These are phyloP conservation scores for Rubia tinctorum DNA, from an alignment of 305 asterid genomes.

Conservation along the genomic window DNA sequence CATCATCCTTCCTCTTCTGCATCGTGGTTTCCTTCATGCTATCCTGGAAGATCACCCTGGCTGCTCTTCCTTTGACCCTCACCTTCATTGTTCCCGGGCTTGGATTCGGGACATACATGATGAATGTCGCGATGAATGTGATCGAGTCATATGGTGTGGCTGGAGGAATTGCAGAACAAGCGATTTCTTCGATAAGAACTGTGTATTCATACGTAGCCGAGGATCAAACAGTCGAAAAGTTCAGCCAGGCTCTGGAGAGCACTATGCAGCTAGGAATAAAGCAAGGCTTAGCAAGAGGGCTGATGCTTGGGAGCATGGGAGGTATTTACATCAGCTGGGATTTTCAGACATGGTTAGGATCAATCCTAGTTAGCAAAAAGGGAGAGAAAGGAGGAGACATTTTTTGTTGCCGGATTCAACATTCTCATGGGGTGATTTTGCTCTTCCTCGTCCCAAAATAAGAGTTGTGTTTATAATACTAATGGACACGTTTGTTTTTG, in stretches of 20 bases:
- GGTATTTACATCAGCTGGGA: conserved; percentile 79
- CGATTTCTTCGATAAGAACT: conserved; percentile 68
- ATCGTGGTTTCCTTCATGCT: conserved; percentile 55
- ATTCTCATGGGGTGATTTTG: conserved; percentile 62
- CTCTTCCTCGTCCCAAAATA: not conserved
- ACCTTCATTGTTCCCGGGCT: conserved; percentile 81
- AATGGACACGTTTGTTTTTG: not conserved
- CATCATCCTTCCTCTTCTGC: conserved; percentile 82
- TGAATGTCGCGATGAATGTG: conserved; percentile 58
- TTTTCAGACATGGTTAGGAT: conserved; percentile 82
- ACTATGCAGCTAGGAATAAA: conserved; percentile 73
- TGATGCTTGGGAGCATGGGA: conserved; percentile 86
- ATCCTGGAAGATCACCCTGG: conserved; percentile 77
- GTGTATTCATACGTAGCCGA: conserved; percentile 73
- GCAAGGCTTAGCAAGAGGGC: conserved; percentile 78
- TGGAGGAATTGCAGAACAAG: conserved; percentile 79
- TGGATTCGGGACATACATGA: conserved; percentile 75
- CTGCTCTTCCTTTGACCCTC: conserved; percentile 70
- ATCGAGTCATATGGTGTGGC: conserved; percentile 63
- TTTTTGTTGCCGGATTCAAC: conserved; percentile 78
- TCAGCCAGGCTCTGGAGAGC: conserved; percentile 57
- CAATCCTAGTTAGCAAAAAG: conserved; percentile 59
- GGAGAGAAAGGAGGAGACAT: conserved; percentile 73
- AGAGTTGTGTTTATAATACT: not conserved
- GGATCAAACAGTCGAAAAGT: conserved; percentile 49